Conservation (phyloP, 169 alveolate species). For the Plasmodium vivax region DNA sequence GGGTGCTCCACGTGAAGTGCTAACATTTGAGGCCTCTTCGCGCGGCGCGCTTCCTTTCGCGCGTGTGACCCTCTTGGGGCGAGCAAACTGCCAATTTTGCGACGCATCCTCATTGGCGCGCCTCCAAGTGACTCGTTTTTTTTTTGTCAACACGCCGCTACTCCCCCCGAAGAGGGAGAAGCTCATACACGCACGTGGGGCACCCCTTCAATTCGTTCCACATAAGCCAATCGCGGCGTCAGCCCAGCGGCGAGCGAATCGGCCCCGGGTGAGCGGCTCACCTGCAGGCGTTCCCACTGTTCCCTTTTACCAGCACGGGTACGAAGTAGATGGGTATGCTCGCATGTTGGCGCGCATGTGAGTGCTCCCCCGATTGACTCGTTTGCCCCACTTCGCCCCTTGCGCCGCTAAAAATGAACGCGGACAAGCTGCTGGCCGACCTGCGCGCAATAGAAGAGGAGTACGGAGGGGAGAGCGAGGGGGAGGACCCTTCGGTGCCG, state of each 20-base stretch:
- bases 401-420: slow-evolving; percentile 15
- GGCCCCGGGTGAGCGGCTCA: background rate
- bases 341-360: background rate
- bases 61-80: background rate
- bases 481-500: background rate
- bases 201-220: background rate
- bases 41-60: background rate
- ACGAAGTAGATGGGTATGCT: background rate
- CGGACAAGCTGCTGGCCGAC: slow-evolving; percentile 20
- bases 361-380: too few species aligned
- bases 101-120: background rate
- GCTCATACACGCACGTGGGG: background rate
- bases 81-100: background rate
- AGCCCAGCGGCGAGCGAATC: background rate
- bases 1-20: background rate
- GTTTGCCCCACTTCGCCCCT: too few species aligned
- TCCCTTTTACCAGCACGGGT: background rate
- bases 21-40: background rate
- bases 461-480: background rate
- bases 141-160: background rate
- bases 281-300: background rate
- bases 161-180: background rate
- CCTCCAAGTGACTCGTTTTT: background rate
- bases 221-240: background rate
- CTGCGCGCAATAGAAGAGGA: slow-evolving; percentile 28